Conservation (phyloP, 495 filamentous ascomycete species). For the Sabuloglossum arenarium region DNA sequence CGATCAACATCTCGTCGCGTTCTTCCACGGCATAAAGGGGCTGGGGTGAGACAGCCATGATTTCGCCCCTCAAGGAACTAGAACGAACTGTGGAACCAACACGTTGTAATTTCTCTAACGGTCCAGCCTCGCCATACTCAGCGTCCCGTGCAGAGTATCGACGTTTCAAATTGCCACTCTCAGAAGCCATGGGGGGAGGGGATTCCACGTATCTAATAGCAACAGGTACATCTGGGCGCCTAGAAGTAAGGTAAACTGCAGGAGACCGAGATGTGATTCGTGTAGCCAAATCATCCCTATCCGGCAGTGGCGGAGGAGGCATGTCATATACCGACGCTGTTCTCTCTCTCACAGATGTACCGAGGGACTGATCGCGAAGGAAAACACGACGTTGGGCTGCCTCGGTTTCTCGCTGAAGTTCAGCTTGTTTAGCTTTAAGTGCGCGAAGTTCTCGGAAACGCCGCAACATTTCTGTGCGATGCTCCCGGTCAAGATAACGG, state of each 20-base stretch:
- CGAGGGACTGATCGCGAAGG: not conserved
- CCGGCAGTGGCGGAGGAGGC: constrained; percentile 6
- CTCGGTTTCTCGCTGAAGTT: constrained; percentile 18
- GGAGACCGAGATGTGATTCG: not conserved
- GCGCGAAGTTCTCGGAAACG: constrained; percentile 22
- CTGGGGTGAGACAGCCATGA: not conserved
- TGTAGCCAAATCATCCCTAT: not conserved
- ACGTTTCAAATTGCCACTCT: not conserved
- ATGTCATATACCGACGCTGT: constrained; percentile 3
- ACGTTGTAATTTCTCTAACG: constrained; percentile 1
- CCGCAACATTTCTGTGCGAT: constrained; percentile 25
- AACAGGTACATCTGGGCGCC: not conserved
- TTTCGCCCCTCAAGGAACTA: not conserved
- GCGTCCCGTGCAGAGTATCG: not conserved
- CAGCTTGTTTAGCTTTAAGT: constrained; percentile 20
- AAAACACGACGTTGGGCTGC: constrained; percentile 12
- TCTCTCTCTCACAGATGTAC: not conserved
- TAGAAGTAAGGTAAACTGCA: not conserved
- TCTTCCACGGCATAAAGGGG: not conserved
- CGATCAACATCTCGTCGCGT: not conserved
- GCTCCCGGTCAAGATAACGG: constrained; percentile 29
- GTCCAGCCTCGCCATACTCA: not conserved
- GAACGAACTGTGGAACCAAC: not conserved
- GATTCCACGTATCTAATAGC: constrained; percentile 1
- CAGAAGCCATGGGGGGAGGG: not conserved